These are phyloP conservation scores for Aegilops speltoides DNA, from an alignment of 176 grass and related monocot genomes.

Conservation along the genomic window DNA sequence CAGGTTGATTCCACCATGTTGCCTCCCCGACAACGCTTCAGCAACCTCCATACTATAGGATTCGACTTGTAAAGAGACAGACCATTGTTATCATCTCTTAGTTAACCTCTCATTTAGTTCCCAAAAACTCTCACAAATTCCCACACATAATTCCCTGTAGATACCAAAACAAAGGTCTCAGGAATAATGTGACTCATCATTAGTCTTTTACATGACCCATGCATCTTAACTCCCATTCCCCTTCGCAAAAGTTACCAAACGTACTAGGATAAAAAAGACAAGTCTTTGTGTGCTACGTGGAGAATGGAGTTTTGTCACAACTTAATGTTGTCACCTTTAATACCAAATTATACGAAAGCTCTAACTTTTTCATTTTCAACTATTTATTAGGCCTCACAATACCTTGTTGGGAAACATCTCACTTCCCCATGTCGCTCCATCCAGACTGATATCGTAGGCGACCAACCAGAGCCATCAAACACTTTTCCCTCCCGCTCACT, in stretches of 20 bases:
- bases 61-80: background rate
- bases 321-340: background rate
- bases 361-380: background rate
- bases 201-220: background rate
- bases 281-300: background rate
- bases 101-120: background rate
- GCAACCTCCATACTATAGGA: background rate
- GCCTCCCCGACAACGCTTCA: background rate
- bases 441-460: too few species aligned
- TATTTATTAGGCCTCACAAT: too few species aligned
- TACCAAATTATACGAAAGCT: background rate
- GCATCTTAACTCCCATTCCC: background rate
- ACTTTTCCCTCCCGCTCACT: too few species aligned
- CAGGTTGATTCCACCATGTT: background rate
- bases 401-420: background rate
- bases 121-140: background rate
- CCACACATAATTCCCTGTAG: background rate
- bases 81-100: background rate
- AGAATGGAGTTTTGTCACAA: background rate
- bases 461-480: too few species aligned
- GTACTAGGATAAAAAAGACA: background rate
- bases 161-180: background rate
- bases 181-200: background rate
- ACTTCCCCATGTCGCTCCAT: background rate
- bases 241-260: background rate